Conservation (phyloP, 441 rosid species). For the Hura crepitans region DNA sequence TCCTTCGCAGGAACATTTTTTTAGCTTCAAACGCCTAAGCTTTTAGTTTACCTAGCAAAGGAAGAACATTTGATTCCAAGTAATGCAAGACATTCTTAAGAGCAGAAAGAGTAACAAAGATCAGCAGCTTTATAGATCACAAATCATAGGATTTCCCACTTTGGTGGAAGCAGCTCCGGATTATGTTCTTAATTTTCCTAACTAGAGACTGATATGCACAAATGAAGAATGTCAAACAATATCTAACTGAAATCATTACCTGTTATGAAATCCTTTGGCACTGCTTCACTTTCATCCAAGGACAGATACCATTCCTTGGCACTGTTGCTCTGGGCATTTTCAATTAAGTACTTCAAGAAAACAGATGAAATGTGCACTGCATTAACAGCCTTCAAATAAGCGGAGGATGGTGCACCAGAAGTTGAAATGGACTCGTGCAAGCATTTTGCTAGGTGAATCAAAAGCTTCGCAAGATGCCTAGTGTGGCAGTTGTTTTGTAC, state of each 20-base stretch:
- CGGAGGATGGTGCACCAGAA: slow-evolving; percentile 40
- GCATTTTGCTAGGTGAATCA: slow-evolving; percentile 76
- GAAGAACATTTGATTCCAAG: background rate
- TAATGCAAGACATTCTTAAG: background rate
- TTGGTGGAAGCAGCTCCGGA: background rate
- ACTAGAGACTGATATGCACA: slow-evolving; percentile 6
- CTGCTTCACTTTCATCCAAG: slow-evolving; percentile 60
- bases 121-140: background rate
- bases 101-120: background rate
- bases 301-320: slow-evolving; percentile 54
- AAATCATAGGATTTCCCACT: background rate
- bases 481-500: slow-evolving; percentile 71
- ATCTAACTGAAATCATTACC: slow-evolving; percentile 43
- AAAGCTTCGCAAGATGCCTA: slow-evolving; percentile 81
- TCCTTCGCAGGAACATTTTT: background rate
- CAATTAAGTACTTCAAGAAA: slow-evolving; percentile 72
- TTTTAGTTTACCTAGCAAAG: background rate
- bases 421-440: slow-evolving; percentile 61
- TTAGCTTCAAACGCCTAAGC: background rate
- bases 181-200: slow-evolving; percentile 14
- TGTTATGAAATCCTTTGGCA: slow-evolving; percentile 45
- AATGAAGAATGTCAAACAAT: background rate
- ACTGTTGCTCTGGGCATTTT: slow-evolving; percentile 50
- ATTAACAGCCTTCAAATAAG: slow-evolving; percentile 62
- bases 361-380: slow-evolving; percentile 76